These are phyloP conservation scores for Ophiostoma ulmi DNA, from an alignment of 2,329 filamentous ascomycete species.

Conservation along the genomic window DNA sequence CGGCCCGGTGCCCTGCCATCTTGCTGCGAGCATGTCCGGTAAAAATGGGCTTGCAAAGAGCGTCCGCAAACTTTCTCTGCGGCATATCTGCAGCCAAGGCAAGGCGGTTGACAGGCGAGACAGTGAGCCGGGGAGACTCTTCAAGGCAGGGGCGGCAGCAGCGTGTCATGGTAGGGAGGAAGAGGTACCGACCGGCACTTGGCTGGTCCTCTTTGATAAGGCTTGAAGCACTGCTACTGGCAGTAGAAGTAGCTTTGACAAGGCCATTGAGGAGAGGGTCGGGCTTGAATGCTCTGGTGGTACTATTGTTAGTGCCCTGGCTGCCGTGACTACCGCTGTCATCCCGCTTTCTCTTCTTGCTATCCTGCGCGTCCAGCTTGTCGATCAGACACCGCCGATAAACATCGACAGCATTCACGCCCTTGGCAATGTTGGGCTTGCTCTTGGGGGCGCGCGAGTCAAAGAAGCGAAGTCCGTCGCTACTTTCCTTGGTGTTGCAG, in stretches of 20 bases:
- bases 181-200: constrained; percentile 18
- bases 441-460: constrained; percentile 20
- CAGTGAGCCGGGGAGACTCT: constrained; percentile 17
- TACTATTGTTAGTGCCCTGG: neutral
- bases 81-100: neutral
- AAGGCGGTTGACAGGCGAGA: neutral
- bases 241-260: neutral
- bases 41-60: neutral
- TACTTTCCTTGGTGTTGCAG: constrained; percentile 16
- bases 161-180: constrained; percentile 22
- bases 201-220: neutral
- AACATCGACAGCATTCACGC: constrained; percentile 9
- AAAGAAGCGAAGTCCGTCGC: constrained; percentile 14
- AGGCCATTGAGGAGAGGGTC: constrained; percentile 8
- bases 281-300: neutral
- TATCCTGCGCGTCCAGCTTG: neutral
- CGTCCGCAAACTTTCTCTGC: neutral
- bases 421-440: constrained; percentile 12
- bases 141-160: constrained; percentile 22
- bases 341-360: neutral
- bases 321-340: neutral
- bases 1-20: neutral
- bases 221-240: too few species aligned
- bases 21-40: neutral
- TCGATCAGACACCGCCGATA: neutral